Evolutionary conservation across 768 basidiomycete genomes (phyloP), one percentile per base, ranked within the genome.

Genomic region (Suillus hirtellus): DNA sequence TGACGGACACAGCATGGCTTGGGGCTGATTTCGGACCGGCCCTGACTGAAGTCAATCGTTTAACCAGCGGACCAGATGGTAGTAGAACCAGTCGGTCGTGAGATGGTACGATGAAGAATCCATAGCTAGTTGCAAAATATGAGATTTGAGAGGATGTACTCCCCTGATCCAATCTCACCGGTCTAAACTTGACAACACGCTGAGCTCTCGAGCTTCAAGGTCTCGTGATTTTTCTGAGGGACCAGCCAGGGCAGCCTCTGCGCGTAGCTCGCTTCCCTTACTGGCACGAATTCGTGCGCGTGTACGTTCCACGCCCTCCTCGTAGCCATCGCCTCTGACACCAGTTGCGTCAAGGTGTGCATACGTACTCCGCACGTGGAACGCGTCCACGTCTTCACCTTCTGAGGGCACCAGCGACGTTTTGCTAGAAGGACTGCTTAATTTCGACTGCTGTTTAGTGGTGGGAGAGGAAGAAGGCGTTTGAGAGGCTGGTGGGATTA

Each of bases 281-380:
- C 80, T 86, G 21, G 70, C 70, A 59, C 83, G 82, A 66, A 87
- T 73, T 69, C 90, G 80, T 27, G 93, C 91, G 64, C 96, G 84
- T 34, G 96, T 99, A 43, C 94, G 87, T 77, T 99, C 96, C 8
- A 96, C 83, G 43, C 96, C 96, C 67, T 96, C 95, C 69, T 94
- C 92, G 75, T 88, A 93, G 0, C 96, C 96, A 72, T 99, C 96
- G 3, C 96, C 95, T 71, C 87, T 90, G 43, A 98, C 96, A n/a
- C 96, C 96, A 49, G 84, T 84, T 11, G 84, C 78, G 56, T 98
- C 94, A n/a, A 99, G 82, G 66, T 92, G 85, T 0, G 95, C 96
- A 72, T 98, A 96, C 1, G 92, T 93, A 64, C 83, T 89, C 46
- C 93, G 85, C 8, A 96, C 90, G 73, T 92, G 89, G 68, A 91